Base-by-base conservation (phyloP, 2,329 filamentous ascomycete genomes). In the Penicillium olsonii region DNA sequence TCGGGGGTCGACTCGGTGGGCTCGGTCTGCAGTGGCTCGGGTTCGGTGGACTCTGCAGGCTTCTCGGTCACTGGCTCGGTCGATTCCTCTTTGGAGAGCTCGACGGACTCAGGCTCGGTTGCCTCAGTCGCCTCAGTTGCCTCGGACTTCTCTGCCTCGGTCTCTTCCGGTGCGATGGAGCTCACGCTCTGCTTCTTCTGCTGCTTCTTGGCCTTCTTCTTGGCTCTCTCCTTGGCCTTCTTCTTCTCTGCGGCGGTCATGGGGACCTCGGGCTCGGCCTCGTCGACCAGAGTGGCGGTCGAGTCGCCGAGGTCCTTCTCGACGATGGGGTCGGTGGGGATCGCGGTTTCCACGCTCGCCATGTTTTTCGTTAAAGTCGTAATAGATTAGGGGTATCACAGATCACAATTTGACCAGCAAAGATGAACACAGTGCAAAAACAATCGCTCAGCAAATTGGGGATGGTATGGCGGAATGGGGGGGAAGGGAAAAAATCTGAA, bases 351-450 rank as follows among this genome's bases (percentile, higher is more conserved):
- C 12, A 29, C 26, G 45, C 43, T 45, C 37, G 60, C 59, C 56
- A 54, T 57, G 50, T 40, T 57, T 59, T 55, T 61, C 39, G 59
- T 59, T 58, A 61, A 58, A 37, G 53, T 62, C 53, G 53, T 62
- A 46, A 62, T 41, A 45, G 41, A 33, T 37, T 24, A 29, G 46
- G 50, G 46, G 37, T 44, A 47, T 31, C 39, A 50, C 29, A 35
- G 45, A 24, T 42, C 51, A 55, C 57, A 57, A 61, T 54, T 61
- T 62, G 59, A 58, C 59, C 59, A 59, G 59, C 59, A 61, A 61
- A 61, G 47, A 45, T 50, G 49, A 61, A 59, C 46, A 52, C 53
- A 50, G 35, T 48, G 50, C 40, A 51, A 62, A 54, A 61, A 37
- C 47, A 42, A 48, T 31, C 42, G 54, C 55, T 59, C 53, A 60